Percentiles rank a stretch among this genome's conserved stretches.
phyloP scores from a whole-genome alignment of 208 protist species.

The Polymyxa betae region DNA sequence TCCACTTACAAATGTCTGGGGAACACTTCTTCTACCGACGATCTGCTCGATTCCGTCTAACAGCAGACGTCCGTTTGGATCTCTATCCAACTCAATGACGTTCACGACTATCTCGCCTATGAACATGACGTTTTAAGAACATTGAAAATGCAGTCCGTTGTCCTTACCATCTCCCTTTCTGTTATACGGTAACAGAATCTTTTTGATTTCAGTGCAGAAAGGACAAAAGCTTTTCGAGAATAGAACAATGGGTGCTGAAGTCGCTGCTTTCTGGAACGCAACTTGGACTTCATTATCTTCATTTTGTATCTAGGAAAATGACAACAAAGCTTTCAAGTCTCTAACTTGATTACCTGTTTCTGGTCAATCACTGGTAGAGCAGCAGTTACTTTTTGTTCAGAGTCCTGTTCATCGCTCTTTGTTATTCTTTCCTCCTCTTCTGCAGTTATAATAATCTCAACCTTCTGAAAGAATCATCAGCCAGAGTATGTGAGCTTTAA shows the following conservation, averaged over 20 bases:
- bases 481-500: too few relatives aligned
- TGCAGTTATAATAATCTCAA: too few relatives aligned
- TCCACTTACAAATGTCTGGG: not conserved
- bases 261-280: slow-evolving; percentile 7
- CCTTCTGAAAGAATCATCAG: too few relatives aligned
- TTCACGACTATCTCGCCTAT: not conserved
- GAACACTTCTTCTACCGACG: not conserved
- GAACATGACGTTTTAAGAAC: not conserved
- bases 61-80: not conserved
- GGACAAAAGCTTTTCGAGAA: slow-evolving; percentile 41
- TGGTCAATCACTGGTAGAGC: too few relatives aligned
- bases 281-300: slow-evolving; percentile 34
- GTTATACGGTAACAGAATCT: not conserved
- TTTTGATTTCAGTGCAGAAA: slow-evolving; percentile 52
- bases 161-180: not conserved
- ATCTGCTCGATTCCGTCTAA: slow-evolving; percentile 10
- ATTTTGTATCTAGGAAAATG: too few relatives aligned
- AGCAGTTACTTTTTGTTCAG: too few relatives aligned
- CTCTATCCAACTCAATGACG: not conserved
- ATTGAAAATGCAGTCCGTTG: not conserved
- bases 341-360: too few relatives aligned
- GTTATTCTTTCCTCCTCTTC: too few relatives aligned
- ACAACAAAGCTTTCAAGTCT: too few relatives aligned
- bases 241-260: not conserved
- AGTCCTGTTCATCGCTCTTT: too few relatives aligned